A percentile compares a stretch with the other conserved stretches of the same genome.
phyloP scores from a whole-genome alignment of 805 yeast species.

The Lachancea waltii region DNA sequence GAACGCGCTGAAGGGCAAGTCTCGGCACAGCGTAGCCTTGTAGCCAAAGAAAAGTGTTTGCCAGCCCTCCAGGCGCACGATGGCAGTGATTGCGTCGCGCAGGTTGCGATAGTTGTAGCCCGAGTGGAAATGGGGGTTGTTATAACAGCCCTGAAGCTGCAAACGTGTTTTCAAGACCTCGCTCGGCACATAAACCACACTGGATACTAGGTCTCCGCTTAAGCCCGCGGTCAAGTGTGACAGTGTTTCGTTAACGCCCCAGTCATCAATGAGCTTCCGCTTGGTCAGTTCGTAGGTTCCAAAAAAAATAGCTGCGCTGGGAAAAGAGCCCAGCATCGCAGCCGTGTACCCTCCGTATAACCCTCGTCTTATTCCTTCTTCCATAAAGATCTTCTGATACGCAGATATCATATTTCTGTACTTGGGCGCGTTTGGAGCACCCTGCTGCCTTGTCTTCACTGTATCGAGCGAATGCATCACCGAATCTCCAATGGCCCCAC shows the following conservation, averaged over 20 bases:
- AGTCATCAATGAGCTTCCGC: constrained; percentile 57
- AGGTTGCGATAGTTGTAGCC: constrained; percentile 86
- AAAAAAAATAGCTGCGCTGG: constrained; percentile 91
- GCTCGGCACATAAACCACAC: constrained; percentile 86
- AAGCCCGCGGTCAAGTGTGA: constrained; percentile 82
- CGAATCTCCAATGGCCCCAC: constrained; percentile 90
- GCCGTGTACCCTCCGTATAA: constrained; percentile 90
- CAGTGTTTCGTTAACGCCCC: constrained; percentile 65
- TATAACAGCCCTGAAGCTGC: constrained; percentile 84
- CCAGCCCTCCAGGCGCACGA: constrained; percentile 64
- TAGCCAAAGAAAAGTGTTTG: constrained; percentile 81
- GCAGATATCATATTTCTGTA: constrained; percentile 75
- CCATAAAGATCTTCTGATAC: constrained; percentile 61
- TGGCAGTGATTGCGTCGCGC: constrained; percentile 59
- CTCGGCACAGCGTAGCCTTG: constrained; percentile 88
- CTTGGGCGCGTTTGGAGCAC: constrained; percentile 59
- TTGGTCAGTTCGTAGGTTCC: constrained; percentile 83
- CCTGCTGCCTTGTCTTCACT: constrained; percentile 95
- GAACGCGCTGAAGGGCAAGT: constrained; percentile 90
- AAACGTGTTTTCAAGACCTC: constrained; percentile 91
- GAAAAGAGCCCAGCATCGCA: constrained; percentile 87
- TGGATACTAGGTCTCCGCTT: constrained; percentile 86
- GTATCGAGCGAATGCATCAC: constrained; percentile 95
- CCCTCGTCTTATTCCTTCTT: constrained; percentile 83
- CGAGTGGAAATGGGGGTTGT: constrained; percentile 68